phyloP scores from a whole-genome alignment of 345 rosid genomes.

The Euclidium syriacum region DNA sequence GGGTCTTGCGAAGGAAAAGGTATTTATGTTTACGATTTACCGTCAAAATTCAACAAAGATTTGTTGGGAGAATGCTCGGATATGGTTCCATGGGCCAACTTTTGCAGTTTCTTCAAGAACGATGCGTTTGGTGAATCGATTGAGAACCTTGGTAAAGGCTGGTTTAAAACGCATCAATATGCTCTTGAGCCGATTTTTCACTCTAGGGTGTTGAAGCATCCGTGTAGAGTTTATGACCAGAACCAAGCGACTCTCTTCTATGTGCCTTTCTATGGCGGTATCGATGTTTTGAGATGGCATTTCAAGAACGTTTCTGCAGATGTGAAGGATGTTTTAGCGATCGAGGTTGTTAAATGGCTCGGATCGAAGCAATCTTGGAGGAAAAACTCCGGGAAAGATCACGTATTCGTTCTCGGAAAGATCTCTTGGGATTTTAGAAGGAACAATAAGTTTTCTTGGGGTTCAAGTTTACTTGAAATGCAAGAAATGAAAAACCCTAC shows the following conservation, averaged over 20 bases:
- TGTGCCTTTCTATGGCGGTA: conserved; percentile 77
- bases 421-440: conserved; percentile 93
- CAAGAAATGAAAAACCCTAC: conserved; percentile 75
- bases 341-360: conserved; percentile 73
- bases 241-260: conserved; percentile 66
- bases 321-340: conserved; percentile 48
- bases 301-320: conserved; percentile 74
- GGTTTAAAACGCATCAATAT: conserved; percentile 75
- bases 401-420: conserved; percentile 82
- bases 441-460: conserved; percentile 48
- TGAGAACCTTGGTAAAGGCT: conserved; percentile 51
- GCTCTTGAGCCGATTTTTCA: conserved; percentile 79
- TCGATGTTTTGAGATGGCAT: conserved; percentile 86
- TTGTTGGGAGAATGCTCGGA: conserved; percentile 64
- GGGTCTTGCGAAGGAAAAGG: conserved; percentile 54
- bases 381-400: conserved; percentile 59
- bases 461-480: conserved; percentile 56
- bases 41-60: conserved; percentile 76
- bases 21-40: conserved; percentile 67
- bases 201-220: conserved; percentile 62
- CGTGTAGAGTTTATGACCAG: conserved; percentile 65
- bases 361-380: conserved; percentile 49
- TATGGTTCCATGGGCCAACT: conserved; percentile 68
- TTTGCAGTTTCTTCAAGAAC: conserved; percentile 54
- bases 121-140: conserved; percentile 58